A percentile compares a stretch with the other conserved stretches of the same genome.
These are phyloP conservation scores for Moesziomyces sp. DNA, from an alignment of 1,284 basidiomycete species.

Conservation along the genomic window DNA sequence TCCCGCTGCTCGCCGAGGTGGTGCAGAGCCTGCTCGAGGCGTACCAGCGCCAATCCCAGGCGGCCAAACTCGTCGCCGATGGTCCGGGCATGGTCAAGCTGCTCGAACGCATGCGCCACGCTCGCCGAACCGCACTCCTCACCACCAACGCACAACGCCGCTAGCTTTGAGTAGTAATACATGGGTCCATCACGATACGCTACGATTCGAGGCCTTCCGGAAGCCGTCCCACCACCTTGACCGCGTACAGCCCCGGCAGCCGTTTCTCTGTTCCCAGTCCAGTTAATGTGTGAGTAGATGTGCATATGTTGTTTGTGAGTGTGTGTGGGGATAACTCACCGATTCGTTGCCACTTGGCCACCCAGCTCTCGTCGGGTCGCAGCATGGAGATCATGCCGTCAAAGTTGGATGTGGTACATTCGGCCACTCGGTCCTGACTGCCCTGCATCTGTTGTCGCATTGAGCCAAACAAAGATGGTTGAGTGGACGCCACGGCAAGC, in stretches of 20 bases:
- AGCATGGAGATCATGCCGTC: slow-evolving; percentile 92
- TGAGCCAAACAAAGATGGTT: not conserved
- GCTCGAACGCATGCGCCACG: slow-evolving; percentile 43
- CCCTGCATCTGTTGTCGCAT: slow-evolving; percentile 79
- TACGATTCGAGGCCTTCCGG: slow-evolving; percentile 51
- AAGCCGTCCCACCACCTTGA: slow-evolving; percentile 63
- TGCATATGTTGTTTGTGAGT: slow-evolving; percentile 1
- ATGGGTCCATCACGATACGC: not conserved
- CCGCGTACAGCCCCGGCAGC: slow-evolving; percentile 64
- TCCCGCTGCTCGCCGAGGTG: slow-evolving; percentile 83
- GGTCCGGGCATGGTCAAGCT: slow-evolving; percentile 33
- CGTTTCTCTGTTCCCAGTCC: slow-evolving; percentile 55
- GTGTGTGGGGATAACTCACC: slow-evolving; percentile 43
- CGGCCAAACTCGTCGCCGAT: slow-evolving; percentile 11
- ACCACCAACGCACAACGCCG: too few relatives aligned
- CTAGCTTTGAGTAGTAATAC: slow-evolving; percentile 22
- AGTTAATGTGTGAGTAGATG: not conserved
- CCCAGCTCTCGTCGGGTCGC: slow-evolving; percentile 91
- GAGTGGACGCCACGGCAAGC: not conserved
- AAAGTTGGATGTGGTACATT: slow-evolving; percentile 92
- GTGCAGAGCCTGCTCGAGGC: slow-evolving; percentile 88
- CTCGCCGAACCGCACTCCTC: not conserved
- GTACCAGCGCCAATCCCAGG: slow-evolving; percentile 74
- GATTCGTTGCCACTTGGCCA: slow-evolving; percentile 72
- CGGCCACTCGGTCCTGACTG: slow-evolving; percentile 81